Evolutionary conservation across 2,329 filamentous ascomycete species (phyloP), one percentile per base, ranked within the genome.

Genomic region (Beauveria australis): DNA sequence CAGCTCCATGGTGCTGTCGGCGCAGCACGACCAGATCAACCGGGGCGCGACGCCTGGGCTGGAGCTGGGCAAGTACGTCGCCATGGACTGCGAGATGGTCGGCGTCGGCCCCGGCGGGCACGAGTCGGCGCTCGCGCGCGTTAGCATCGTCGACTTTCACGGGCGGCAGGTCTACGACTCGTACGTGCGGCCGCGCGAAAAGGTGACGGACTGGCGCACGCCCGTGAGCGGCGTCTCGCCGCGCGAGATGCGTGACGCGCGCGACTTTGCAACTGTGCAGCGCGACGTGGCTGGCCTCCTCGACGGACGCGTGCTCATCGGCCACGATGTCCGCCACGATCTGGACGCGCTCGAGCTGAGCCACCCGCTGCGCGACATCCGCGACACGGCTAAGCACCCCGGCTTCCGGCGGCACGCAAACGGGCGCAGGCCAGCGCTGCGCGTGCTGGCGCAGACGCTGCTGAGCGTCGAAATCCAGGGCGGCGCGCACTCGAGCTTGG

Each of bases 71-170:
- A 96, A 94, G 79, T 99, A 96, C 72, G 77, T 99, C 47, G 89
- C 90, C 22, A 84, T 99, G 52, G 94, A 99, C 77, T 99, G 94
- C 74, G 94, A 99, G 76, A 99, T 99, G 94, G 94, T 99, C 28
- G 94, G 93, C 53, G 85, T 95, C 14, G 89, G 89, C 0, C 83
- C 84, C 1, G 85, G 85, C 55, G 82, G 85, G 24, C 80, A 87
- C 64, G 83, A 86, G 69, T 92, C 91, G 41, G 86, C 86, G 0
- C 83, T 99, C 49, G 94, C 94, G 1, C 85, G 94, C 52, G 91
- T 93, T 60, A 96, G 90, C 70, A 78, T 96, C 18, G 92, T 97
- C 66, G 96, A 97, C 73, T 99, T 92, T 73, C 91, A 97, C 71
- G 92, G 92, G 19, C 84, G 89, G 30, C 91, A 96, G 73, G 78